Conservation (phyloP, 352 stramenopile genomes). For the Phytophthora fragariaefolia region DNA sequence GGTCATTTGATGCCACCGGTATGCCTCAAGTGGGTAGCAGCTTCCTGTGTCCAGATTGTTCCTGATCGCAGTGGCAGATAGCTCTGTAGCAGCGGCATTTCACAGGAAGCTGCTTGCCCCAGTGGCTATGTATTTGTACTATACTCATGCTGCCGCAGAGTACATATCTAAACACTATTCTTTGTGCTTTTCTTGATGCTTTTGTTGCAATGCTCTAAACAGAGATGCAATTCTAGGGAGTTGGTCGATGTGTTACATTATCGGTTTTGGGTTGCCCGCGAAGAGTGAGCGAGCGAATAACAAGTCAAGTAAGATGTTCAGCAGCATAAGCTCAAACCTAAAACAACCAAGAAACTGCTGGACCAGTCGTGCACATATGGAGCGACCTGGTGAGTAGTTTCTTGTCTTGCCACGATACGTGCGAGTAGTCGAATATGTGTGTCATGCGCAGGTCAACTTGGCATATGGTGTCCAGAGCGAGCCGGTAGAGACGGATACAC, state of each 20-base stretch:
- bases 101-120: constrained; percentile 31
- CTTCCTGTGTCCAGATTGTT: constrained; percentile 28
- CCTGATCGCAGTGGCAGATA: constrained; percentile 23
- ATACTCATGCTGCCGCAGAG: constrained; percentile 35
- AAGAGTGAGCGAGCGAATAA: constrained; percentile 15
- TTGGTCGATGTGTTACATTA: constrained; percentile 36
- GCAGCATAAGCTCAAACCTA: constrained; percentile 21
- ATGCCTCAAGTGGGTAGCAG: constrained; percentile 25
- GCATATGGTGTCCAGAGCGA: constrained; percentile 11
- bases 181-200: constrained; percentile 31
- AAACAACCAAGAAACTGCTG: constrained; percentile 32
- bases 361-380: constrained; percentile 6
- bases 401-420: constrained; percentile 11
- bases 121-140: constrained; percentile 35
- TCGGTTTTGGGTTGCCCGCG: constrained; percentile 35
- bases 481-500: constrained; percentile 14
- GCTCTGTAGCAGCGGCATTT: constrained; percentile 18
- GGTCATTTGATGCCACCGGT: constrained; percentile 14
- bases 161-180: constrained; percentile 44
- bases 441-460: constrained; percentile 18
- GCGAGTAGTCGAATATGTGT: constrained; percentile 8
- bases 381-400: constrained; percentile 14
- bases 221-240: constrained; percentile 55
- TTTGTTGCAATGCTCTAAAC: constrained; percentile 10
- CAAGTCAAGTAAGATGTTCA: constrained; percentile 27